These are phyloP conservation scores for Carex cristatella DNA, from an alignment of 176 grass and related monocot genomes.

Conservation along the genomic window DNA sequence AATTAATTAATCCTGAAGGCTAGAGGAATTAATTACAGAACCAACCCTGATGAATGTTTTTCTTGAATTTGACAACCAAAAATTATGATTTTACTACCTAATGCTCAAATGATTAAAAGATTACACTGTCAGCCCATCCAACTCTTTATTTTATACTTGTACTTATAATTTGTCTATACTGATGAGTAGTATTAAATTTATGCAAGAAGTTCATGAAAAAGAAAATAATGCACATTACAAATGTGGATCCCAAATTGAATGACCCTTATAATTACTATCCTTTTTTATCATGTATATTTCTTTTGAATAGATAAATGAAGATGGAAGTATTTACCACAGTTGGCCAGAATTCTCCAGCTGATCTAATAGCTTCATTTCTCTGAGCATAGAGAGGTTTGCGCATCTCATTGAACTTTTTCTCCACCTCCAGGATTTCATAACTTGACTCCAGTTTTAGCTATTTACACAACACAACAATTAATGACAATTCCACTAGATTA, in stretches of 20 bases:
- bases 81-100: not conserved
- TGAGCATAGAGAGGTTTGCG: conserved; percentile 70
- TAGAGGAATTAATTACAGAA: not conserved
- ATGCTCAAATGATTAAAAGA: not conserved
- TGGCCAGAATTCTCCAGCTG: conserved; percentile 81
- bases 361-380: conserved; percentile 71
- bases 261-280: not conserved
- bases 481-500: not conserved
- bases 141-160: not conserved
- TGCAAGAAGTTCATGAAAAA: not conserved
- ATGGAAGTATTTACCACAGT: conserved; percentile 50
- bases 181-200: not conserved
- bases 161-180: not conserved
- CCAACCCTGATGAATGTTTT: not conserved
- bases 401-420: conserved; percentile 90
- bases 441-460: conserved; percentile 89
- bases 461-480: not conserved
- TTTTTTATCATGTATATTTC: not conserved
- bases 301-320: not conserved
- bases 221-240: not conserved
- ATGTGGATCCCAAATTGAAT: not conserved
- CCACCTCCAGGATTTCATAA: conserved; percentile 86
- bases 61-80: not conserved
- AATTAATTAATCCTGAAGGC: not conserved
- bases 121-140: not conserved